Evolutionary conservation across 257 asterid species (phyloP).

Genomic region (Solanum sejunctum): DNA sequence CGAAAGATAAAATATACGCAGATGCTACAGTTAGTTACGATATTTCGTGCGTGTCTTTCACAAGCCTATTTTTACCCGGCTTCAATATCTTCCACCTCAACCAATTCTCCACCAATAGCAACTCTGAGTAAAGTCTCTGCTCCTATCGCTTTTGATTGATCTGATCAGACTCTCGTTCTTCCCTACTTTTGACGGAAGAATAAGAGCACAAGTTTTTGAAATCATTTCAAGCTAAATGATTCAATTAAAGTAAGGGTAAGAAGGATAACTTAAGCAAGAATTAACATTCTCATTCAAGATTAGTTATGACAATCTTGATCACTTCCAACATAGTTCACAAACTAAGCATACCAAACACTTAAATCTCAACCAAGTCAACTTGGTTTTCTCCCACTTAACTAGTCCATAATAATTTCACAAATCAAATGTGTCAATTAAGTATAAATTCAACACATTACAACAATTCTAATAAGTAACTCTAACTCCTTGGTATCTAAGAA

Average conservation of each 20-base stretch:
- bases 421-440: background rate
- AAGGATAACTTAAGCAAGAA: background rate
- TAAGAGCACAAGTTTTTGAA: too few relatives aligned
- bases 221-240: too few relatives aligned
- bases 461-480: slow-evolving; percentile 39
- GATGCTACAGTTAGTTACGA: too few relatives aligned
- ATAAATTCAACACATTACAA: background rate
- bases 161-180: too few relatives aligned
- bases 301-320: background rate
- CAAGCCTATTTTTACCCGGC: too few relatives aligned
- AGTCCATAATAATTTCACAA: background rate
- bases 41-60: too few relatives aligned
- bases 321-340: background rate
- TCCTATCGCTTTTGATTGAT: too few relatives aligned
- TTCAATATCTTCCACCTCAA: too few relatives aligned
- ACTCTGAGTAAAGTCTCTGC: too few relatives aligned
- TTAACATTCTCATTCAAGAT: background rate
- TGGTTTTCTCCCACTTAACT: background rate
- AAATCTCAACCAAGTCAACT: background rate
- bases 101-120: too few relatives aligned
- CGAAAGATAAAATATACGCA: too few relatives aligned
- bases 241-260: background rate
- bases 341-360: background rate
- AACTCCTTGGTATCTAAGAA: slow-evolving; percentile 88
- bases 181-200: too few relatives aligned